Base-by-base conservation (phyloP, 257 asterid species). In the Coffea eugenioides region DNA sequence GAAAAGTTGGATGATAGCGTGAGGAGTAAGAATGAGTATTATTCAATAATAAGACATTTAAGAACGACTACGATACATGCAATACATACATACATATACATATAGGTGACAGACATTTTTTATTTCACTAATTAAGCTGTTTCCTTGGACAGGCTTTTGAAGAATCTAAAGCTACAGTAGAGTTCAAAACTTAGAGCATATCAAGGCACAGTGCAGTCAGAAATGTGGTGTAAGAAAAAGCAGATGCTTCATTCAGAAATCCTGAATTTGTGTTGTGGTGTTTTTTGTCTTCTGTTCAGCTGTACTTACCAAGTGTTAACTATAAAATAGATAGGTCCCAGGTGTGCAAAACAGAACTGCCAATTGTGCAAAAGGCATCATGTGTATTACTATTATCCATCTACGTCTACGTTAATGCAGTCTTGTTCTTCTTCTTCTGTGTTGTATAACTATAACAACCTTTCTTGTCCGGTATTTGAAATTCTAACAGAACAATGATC, bases 111-210 rank as follows among this genome's bases (percentile, higher is more conserved):
- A 12, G 2, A 18, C 54, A 2, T 4, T 8, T 34, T 45, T 36
- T 25, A 34, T 21, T 34, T 48, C 57, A 25, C n/a, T 67, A 10
- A 65, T 49, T 49, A 43, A 56, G 18, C 25, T 79, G 59, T 21
- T 65, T 65, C 41, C 13, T 2, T 74, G 41, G 67, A 83, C 92
- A 92, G 97, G 93, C 86, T 88, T 82, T 43, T 92, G 87, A 90
- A 86, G 96, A 90, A 91, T 88, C 88, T 91, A 61, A 89, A 81
- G 88, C 85, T 91, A 75, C 88, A 89, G 66, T 84, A 85, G 87
- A 48, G 0, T 21, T 56, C 23, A 49, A 25, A 49, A 41, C 49
- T 46, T 34, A n/a, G 2, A 41, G 48, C 36, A 18, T 20, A 69
- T 7, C 0, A 49, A n/a, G 48, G 56, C 45, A 77, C 25, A 31